phyloP scores from a whole-genome alignment of 805 yeast species.

The Candida xiaguanensis region DNA sequence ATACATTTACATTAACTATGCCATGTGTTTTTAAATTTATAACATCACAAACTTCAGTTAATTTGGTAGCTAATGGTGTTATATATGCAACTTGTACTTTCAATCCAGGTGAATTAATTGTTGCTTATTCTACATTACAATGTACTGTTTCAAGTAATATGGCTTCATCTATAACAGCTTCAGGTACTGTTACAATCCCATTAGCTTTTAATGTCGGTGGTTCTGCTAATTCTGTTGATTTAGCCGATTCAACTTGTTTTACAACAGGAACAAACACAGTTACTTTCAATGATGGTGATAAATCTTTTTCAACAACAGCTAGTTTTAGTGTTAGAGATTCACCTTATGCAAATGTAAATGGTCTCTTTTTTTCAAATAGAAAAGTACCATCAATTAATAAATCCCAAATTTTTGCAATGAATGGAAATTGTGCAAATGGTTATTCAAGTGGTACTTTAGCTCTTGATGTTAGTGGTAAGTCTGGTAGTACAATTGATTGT shows the following conservation, averaged over 20 bases:
- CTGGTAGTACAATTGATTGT: slow-evolving; percentile 14
- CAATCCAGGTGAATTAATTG: slow-evolving; percentile 14
- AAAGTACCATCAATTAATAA: slow-evolving; percentile 13
- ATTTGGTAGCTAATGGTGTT: slow-evolving; percentile 11
- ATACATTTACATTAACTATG: slow-evolving; percentile 22
- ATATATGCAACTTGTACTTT: slow-evolving; percentile 21
- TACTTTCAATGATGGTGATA: slow-evolving; percentile 16
- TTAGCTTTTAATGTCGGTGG: slow-evolving; percentile 20
- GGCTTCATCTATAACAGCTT: slow-evolving; percentile 9
- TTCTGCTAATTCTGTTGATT: slow-evolving; percentile 15
- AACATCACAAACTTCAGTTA: slow-evolving; percentile 10
- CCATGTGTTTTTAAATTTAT: slow-evolving; percentile 25
- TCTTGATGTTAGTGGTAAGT: background rate
- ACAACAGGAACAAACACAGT: slow-evolving; percentile 16
- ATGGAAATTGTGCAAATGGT: slow-evolving; percentile 18
- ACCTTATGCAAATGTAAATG: background rate
- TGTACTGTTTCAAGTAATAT: slow-evolving; percentile 17
- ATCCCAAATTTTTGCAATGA: slow-evolving; percentile 12
- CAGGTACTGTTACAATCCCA: slow-evolving; percentile 20
- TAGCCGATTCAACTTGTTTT: slow-evolving; percentile 16
- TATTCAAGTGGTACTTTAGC: slow-evolving; percentile 21
- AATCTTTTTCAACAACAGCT: slow-evolving; percentile 11
- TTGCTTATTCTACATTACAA: slow-evolving; percentile 13
- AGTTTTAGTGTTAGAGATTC: slow-evolving; percentile 6
- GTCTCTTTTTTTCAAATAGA: slow-evolving; percentile 4